These are phyloP conservation scores for Mercurialis annua DNA, from an alignment of 345 rosid species.

Conservation along the genomic window DNA sequence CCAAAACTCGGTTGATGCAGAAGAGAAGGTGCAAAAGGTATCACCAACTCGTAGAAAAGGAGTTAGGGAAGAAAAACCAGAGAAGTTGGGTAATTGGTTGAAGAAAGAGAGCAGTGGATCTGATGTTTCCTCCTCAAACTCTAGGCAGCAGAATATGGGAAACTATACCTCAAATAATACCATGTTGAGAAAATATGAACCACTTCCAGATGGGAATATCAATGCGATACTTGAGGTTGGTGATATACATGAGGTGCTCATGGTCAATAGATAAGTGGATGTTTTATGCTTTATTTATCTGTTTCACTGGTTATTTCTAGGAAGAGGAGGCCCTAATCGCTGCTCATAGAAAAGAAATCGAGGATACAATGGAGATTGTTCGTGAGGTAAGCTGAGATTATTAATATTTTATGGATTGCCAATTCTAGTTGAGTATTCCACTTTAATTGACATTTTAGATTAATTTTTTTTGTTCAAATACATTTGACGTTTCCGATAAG, in stretches of 20 bases:
- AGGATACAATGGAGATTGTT: conserved; percentile 96
- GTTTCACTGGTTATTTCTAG: conserved; percentile 31
- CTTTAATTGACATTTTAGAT: no score
- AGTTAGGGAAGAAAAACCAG: conserved; percentile 64
- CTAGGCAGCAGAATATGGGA: conserved; percentile 39
- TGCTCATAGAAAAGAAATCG: conserved; percentile 97
- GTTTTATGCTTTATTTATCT: neutral
- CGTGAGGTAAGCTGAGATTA: conserved; percentile 71
- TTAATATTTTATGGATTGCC: neutral
- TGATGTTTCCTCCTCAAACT: conserved; percentile 40
- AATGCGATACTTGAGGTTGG: conserved; percentile 83
- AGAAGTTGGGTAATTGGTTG: conserved; percentile 48
- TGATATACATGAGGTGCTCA: conserved; percentile 12
- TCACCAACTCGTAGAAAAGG: conserved; percentile 85
- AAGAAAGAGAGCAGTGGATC: conserved; percentile 53
- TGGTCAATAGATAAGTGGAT: neutral
- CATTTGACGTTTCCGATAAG: no score
- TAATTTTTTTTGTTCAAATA: no score
- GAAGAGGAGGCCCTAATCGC: conserved; percentile 92
- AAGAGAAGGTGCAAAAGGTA: conserved; percentile 75
- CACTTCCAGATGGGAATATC: conserved; percentile 60
- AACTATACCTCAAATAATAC: conserved; percentile 41
- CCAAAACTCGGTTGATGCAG: conserved; percentile 52
- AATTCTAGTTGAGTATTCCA: neutral
- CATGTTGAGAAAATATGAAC: conserved; percentile 43